Evolutionary conservation across 2,329 filamentous ascomycete species (phyloP).

Genomic region (Cordyceps cicadae): DNA sequence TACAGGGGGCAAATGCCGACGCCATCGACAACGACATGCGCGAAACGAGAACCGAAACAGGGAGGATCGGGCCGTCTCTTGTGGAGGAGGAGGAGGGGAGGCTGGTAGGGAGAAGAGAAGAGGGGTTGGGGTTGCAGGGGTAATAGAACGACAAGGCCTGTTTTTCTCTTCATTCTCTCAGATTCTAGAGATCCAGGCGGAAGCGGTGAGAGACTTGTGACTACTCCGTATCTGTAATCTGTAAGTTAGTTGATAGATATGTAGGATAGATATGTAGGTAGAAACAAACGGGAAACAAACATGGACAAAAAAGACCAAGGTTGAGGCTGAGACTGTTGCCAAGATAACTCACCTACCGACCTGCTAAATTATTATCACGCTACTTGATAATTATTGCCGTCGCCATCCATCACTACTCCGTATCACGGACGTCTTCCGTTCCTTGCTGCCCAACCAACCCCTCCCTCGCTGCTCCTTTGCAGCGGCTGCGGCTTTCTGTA

Average conservation of each 20-base stretch:
- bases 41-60: background rate
- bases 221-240: no score
- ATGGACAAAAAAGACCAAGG: no score
- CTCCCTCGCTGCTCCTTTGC: background rate
- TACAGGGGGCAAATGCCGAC: conserved; percentile 4
- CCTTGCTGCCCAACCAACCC: background rate
- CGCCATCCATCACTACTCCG: no score
- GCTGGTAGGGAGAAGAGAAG: no score
- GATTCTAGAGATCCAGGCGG: background rate
- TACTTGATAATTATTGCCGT: no score
- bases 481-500: background rate
- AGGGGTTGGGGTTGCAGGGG: background rate
- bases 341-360: no score
- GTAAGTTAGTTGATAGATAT: no score
- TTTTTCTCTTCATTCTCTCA: background rate
- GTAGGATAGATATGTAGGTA: no score
- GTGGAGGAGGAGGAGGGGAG: background rate
- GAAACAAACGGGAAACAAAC: background rate
- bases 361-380: no score
- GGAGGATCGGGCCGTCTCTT: conserved; percentile 8
- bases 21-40: background rate
- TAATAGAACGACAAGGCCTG: background rate
- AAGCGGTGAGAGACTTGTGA: background rate
- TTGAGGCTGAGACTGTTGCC: no score
- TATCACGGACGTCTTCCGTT: background rate